Conservation (phyloP, 495 filamentous ascomycete species). For the Chaetomium tenue region DNA sequence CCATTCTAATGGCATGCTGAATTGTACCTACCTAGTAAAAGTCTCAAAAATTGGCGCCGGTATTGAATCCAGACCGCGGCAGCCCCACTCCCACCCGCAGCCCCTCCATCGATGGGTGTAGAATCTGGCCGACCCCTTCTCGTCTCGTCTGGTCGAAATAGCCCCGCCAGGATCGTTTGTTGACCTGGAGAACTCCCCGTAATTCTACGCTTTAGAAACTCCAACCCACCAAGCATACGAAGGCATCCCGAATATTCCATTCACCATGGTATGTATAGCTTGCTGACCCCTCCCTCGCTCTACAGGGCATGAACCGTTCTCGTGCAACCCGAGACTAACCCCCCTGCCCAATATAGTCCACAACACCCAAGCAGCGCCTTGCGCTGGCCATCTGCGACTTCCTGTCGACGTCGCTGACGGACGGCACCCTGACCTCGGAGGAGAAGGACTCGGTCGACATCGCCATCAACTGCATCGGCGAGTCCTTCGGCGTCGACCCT, state of each 20-base stretch:
- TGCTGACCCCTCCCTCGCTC: background rate
- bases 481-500: slow-evolving; percentile 91
- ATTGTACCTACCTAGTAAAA: too few relatives aligned
- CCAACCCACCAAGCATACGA: background rate
- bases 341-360: slow-evolving; percentile 30
- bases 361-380: slow-evolving; percentile 87
- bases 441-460: slow-evolving; percentile 91
- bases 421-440: slow-evolving; percentile 81
- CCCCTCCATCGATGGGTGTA: slow-evolving; percentile 29
- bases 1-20: too few relatives aligned
- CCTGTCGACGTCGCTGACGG: slow-evolving; percentile 76
- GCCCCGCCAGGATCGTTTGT: slow-evolving; percentile 3
- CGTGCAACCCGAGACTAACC: slow-evolving; percentile 10
- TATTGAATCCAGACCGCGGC: slow-evolving; percentile 6
- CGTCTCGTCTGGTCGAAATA: slow-evolving; percentile 4
- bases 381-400: slow-evolving; percentile 97
- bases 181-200: background rate
- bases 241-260: background rate
- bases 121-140: slow-evolving; percentile 23
- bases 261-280: slow-evolving; percentile 17
- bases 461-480: slow-evolving; percentile 86
- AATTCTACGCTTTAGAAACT: background rate
- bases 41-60: too few relatives aligned
- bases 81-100: slow-evolving; percentile 8
- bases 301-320: background rate